Evolutionary conservation across 1,284 basidiomycete species (phyloP).

Genomic region (Trametes versicolor): DNA sequence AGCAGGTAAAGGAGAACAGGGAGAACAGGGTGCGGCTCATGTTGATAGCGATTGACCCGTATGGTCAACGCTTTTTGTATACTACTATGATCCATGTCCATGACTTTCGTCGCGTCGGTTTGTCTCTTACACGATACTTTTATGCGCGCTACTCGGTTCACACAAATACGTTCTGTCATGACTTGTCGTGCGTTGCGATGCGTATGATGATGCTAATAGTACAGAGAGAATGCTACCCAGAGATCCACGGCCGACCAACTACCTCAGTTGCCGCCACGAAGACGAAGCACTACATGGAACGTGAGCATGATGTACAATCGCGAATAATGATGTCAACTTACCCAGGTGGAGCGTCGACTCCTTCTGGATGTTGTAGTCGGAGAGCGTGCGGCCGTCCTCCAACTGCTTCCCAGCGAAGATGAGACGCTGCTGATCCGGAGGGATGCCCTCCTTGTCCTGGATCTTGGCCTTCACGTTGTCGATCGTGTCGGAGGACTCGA

Average conservation of each 20-base stretch:
- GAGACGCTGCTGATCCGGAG: slow-evolving; percentile 78
- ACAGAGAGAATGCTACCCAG: slow-evolving; percentile 20
- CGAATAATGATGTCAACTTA: slow-evolving; percentile 18
- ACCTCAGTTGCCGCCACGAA: slow-evolving; percentile 70
- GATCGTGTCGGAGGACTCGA: slow-evolving; percentile 80
- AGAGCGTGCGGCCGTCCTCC: slow-evolving; percentile 71
- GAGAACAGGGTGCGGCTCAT: neutral
- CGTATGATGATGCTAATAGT: slow-evolving; percentile 17
- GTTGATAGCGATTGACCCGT: neutral
- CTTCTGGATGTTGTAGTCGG: slow-evolving; percentile 46
- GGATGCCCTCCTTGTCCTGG: slow-evolving; percentile 81
- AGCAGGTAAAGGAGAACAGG: neutral
- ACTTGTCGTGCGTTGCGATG: slow-evolving; percentile 2
- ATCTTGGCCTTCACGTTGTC: slow-evolving; percentile 81
- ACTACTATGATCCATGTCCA: too few species aligned
- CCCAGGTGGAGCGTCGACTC: slow-evolving; percentile 44
- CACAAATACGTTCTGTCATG: neutral
- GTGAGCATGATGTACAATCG: neutral
- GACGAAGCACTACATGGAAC: slow-evolving; percentile 73
- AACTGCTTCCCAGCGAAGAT: slow-evolving; percentile 85
- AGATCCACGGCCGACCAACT: slow-evolving; percentile 6
- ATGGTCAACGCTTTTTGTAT: neutral
- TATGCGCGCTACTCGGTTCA: neutral
- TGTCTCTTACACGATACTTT: neutral
- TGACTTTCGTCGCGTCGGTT: neutral